A percentile compares a stretch with the other conserved stretches of the same genome.
Conservation (phyloP, 2,329 filamentous ascomycete species). For the Cladobotryum protrusum region DNA sequence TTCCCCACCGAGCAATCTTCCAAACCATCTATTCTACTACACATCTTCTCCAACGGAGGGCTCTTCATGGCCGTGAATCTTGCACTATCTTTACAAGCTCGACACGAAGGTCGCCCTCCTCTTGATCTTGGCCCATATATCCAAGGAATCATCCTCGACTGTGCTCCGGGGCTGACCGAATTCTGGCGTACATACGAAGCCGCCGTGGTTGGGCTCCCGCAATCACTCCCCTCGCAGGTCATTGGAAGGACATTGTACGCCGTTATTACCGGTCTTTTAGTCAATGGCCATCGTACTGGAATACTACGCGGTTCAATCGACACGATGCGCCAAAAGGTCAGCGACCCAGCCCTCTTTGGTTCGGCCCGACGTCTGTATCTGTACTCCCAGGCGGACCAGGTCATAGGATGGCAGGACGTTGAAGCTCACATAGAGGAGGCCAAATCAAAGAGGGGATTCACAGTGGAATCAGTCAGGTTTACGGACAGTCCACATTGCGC, state of each 20-base stretch:
- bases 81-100: neutral
- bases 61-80: slow-evolving; percentile 2
- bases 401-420: slow-evolving; percentile 2
- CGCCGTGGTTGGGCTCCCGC: neutral
- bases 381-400: slow-evolving; percentile 1
- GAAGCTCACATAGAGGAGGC: slow-evolving; percentile 5
- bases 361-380: slow-evolving; percentile 1
- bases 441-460: neutral
- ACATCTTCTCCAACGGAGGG: slow-evolving; percentile 9
- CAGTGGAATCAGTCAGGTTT: neutral
- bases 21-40: neutral
- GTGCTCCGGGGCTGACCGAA: slow-evolving; percentile 2
- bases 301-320: neutral
- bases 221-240: neutral
- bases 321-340: neutral
- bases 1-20: neutral
- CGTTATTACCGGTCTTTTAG: neutral
- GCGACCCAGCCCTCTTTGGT: slow-evolving; percentile 1
- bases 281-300: neutral
- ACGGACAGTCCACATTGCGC: slow-evolving; percentile 1
- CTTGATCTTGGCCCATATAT: neutral
- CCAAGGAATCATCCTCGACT: slow-evolving; percentile 1
- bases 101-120: neutral
- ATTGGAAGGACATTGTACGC: neutral
- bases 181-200: slow-evolving; percentile 1